These are phyloP conservation scores for Coccomyxa sp. DNA, from an alignment of 139 green algal species.

Conservation along the genomic window DNA sequence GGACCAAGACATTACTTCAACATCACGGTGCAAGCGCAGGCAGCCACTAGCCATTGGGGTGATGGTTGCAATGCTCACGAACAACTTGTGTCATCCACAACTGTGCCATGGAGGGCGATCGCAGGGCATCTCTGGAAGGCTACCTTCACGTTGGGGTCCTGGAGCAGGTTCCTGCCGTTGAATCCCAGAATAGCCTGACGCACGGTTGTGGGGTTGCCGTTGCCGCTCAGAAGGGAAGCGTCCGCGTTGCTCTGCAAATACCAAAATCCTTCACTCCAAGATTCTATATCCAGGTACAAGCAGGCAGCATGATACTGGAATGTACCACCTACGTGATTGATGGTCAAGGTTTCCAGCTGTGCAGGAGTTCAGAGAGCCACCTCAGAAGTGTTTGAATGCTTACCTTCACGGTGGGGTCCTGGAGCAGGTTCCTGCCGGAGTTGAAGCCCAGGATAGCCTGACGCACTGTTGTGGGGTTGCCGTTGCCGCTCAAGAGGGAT, in stretches of 20 bases:
- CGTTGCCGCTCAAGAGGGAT: no score
- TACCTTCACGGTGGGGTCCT: no score
- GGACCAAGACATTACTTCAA: background rate
- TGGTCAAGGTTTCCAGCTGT: no score
- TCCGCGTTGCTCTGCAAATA: background rate
- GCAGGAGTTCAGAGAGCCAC: no score
- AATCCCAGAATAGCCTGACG: background rate
- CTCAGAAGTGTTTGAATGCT: no score
- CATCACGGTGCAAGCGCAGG: no score
- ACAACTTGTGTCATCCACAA: background rate
- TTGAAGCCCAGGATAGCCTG: background rate
- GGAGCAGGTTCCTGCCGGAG: background rate
- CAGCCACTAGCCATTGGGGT: no score
- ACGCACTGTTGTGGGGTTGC: no score
- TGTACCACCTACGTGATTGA: no score
- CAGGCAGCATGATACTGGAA: no score
- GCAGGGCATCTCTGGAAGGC: background rate
- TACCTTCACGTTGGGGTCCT: background rate
- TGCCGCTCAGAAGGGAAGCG: background rate
- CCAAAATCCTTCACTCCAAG: background rate
- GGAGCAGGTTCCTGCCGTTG: background rate
- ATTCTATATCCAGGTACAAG: no score
- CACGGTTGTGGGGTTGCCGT: background rate
- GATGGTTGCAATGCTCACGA: no score
- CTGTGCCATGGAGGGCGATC: background rate